Conservation (phyloP, 139 green algal species). For the Yamagishiella unicocca region DNA sequence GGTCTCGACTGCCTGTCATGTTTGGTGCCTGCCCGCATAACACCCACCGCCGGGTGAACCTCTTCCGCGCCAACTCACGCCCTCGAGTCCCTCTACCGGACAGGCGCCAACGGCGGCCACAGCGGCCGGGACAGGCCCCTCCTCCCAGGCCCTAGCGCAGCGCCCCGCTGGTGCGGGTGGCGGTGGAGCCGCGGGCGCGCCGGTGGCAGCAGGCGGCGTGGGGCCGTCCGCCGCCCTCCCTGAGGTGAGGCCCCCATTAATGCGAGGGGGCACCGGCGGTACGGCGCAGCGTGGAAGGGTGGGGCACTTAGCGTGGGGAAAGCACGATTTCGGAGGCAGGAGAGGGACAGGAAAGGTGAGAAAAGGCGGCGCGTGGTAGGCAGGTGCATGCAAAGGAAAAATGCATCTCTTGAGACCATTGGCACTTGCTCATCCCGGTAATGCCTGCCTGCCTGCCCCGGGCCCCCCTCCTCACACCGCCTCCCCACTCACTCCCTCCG, state of each 20-base stretch:
- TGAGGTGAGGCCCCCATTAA: too few species aligned
- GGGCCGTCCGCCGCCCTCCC: neutral
- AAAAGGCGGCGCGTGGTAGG: neutral
- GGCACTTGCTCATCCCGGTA: too few species aligned
- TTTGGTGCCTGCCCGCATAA: too few species aligned
- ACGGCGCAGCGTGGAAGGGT: neutral
- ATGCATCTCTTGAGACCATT: too few species aligned
- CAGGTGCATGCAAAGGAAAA: too few species aligned
- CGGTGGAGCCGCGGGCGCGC: neutral
- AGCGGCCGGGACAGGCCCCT: slow-evolving; percentile 26
- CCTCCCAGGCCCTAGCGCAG: slow-evolving; percentile 12
- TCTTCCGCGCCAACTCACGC: too few species aligned
- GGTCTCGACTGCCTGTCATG: too few species aligned
- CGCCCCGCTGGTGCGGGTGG: neutral
- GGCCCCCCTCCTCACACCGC: neutral
- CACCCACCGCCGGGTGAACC: too few species aligned
- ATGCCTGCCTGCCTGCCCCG: neutral
- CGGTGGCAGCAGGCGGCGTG: neutral
- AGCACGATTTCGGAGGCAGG: neutral
- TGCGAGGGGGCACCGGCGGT: too few species aligned
- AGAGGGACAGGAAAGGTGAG: neutral
- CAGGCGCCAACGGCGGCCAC: neutral
- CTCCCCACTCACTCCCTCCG: neutral
- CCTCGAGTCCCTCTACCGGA: too few species aligned
- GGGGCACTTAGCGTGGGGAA: neutral